Base-by-base conservation (phyloP, 768 basidiomycete species). In the Royoungia palumana region DNA sequence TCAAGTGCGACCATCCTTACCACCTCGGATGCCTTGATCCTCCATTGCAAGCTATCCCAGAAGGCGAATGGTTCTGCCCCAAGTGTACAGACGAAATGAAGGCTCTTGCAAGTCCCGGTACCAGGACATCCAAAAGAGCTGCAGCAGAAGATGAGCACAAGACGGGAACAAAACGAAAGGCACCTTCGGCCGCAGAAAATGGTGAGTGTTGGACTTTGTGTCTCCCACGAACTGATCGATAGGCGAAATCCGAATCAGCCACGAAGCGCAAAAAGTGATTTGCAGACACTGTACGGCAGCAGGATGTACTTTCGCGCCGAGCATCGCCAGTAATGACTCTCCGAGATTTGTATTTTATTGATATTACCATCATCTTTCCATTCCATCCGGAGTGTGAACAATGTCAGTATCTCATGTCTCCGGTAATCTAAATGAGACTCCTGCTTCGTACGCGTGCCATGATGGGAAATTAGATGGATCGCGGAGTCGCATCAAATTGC, bases 11-110 rank as follows among this genome's bases (percentile, higher is more conserved):
- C 62, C 75, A 78, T 36, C 89, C 92, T 1, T 95, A 87, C 66
- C 94, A 97, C 66, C 73, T 89, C 13, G 75, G 74, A 12, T 98
- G 94, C 66, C 79, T 94, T 38, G 70, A 74, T 36, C 92, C 93
- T 16, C 90, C 93, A 2, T 69, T 98, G 39, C 65, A 71, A 14
- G 80, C 75, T 5, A 73, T 94, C 16, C 94, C 94, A 0, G 86
- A 88, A 28, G 94, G 89, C 32, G 89, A 94, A 70, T 94, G 93
- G 92, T 92, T 92, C 75, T 95, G 93, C 60, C 82, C 86, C 0
- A 74, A 80, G 47, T 95, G 93, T 61, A 66, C 70, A 10, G 73
- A 74, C 28, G 75, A 79, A 19, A 83, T 83, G 4, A 79, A 78
- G 10, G 79, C 78, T 6, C 77, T 64, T 22, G 54, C 58, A 35